phyloP scores from a whole-genome alignment of 768 basidiomycete genomes.

The Rhodotorula kratochvilovae region DNA sequence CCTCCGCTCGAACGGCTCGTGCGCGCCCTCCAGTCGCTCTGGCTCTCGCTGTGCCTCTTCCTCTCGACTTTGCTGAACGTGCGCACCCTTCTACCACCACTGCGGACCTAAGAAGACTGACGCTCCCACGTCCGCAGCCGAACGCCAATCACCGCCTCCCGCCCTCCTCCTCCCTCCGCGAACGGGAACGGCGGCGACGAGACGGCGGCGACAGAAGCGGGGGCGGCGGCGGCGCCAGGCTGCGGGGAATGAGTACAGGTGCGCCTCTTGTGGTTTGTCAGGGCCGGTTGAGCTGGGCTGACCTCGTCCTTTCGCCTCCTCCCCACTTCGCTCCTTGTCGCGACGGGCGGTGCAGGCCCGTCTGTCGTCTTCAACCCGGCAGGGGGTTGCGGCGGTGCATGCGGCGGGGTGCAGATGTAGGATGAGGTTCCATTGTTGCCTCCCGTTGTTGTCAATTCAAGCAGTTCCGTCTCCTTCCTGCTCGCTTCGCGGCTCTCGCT shows the following conservation, averaged over 20 bases:
- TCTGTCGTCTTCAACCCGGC: background rate
- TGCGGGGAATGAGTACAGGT: background rate
- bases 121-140: background rate
- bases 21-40: background rate
- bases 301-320: background rate
- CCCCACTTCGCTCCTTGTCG: no score
- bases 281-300: background rate
- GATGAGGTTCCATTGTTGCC: no score
- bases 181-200: background rate
- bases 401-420: background rate
- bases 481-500: no score
- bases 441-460: no score
- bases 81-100: background rate
- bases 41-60: conserved; percentile 12
- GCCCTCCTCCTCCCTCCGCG: background rate
- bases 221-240: background rate
- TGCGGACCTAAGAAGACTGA: background rate
- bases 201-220: background rate
- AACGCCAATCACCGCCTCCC: background rate
- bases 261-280: background rate
- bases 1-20: background rate
- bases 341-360: background rate
- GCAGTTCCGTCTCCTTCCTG: no score
- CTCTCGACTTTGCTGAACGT: conserved; percentile 19
- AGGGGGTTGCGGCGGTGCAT: background rate